phyloP scores from a whole-genome alignment of 495 filamentous ascomycete species.

The Neurospora sp. region DNA sequence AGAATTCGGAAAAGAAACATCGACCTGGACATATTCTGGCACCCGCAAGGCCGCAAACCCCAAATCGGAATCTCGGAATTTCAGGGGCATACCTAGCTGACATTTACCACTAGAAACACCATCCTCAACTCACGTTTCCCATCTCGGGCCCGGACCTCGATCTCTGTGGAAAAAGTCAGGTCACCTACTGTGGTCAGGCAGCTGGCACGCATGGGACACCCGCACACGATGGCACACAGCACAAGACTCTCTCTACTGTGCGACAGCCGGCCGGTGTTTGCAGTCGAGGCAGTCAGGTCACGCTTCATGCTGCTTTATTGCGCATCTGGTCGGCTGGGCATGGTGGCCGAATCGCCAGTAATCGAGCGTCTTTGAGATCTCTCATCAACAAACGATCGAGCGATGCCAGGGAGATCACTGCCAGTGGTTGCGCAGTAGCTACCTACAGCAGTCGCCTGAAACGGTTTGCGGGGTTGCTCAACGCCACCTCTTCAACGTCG shows the following conservation, averaged over 20 bases:
- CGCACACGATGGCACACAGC: not conserved
- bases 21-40: not conserved
- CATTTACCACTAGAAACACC: not conserved
- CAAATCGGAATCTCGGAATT: not conserved
- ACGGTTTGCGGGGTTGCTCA: not conserved
- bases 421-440: not conserved
- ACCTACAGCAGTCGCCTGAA: not conserved
- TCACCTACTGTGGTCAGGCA: not conserved
- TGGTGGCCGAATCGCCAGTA: not conserved
- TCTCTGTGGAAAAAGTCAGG: not conserved
- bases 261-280: not conserved
- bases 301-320: not conserved
- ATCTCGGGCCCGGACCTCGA: not conserved
- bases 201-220: not conserved
- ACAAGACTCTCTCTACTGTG: not conserved
- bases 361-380: not conserved
- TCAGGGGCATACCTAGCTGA: not conserved
- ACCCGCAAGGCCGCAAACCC: not conserved
- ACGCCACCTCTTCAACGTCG: not conserved
- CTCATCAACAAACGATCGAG: not conserved
- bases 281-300: not conserved
- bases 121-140: not conserved
- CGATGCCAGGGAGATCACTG: not conserved
- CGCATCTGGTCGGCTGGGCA: not conserved
- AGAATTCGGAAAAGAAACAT: not conserved